These are phyloP conservation scores for Solanum hybrid DNA, from an alignment of 305 asterid genomes.

Conservation along the genomic window DNA sequence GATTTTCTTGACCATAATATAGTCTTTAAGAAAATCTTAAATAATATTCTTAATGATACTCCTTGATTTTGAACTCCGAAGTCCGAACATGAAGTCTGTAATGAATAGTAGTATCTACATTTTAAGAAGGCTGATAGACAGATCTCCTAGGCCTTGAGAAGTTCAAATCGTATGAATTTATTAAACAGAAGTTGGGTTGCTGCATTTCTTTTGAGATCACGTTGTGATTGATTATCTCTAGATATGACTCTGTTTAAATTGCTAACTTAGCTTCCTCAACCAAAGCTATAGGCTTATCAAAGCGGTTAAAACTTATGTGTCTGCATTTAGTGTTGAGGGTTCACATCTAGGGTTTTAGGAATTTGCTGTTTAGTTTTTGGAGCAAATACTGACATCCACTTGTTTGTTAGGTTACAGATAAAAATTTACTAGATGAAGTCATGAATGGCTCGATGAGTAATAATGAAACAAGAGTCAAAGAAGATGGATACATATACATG, in stretches of 20 bases:
- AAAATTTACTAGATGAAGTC: constrained; percentile 70
- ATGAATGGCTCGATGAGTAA: constrained; percentile 68
- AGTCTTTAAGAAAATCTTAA: neutral
- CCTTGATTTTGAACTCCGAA: neutral
- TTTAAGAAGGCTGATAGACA: neutral
- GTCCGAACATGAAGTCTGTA: neutral
- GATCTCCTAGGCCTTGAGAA: neutral
- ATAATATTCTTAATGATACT: neutral
- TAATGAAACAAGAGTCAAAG: constrained; percentile 72
- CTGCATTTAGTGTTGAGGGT: neutral
- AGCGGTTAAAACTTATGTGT: neutral
- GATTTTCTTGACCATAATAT: neutral
- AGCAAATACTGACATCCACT: constrained; percentile 15
- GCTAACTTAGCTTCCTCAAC: neutral
- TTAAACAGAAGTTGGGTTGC: neutral
- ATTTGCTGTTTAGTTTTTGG: neutral
- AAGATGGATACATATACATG: constrained; percentile 84
- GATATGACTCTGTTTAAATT: neutral
- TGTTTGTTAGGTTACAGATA: constrained; percentile 78
- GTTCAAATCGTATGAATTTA: neutral
- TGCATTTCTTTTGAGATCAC: neutral
- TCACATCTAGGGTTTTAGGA: neutral
- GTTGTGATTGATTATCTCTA: neutral
- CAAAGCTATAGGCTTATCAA: neutral
- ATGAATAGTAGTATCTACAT: neutral